phyloP scores from a whole-genome alignment of 345 rosid species.

The Eucalyptus pauciflora region DNA sequence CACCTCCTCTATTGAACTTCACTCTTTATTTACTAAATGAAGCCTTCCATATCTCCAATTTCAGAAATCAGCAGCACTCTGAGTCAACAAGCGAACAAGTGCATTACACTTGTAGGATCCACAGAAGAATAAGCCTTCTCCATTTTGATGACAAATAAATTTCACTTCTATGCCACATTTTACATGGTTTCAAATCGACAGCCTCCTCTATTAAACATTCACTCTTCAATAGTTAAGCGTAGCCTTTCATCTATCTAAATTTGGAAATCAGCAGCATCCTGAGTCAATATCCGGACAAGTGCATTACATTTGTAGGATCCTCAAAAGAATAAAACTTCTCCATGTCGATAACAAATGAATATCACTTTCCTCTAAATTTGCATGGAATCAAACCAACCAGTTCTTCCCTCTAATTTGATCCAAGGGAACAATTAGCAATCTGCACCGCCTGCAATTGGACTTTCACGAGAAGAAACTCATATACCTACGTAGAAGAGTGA shows the following conservation, averaged over 20 bases:
- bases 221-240: background rate
- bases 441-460: background rate
- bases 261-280: background rate
- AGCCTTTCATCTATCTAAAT: background rate
- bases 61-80: background rate
- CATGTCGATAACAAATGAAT: background rate
- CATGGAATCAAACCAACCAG: background rate
- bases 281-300: background rate
- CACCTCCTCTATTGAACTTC: background rate
- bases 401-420: background rate
- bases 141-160: background rate
- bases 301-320: background rate
- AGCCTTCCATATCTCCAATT: background rate
- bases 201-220: background rate
- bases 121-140: background rate
- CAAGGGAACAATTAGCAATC: background rate
- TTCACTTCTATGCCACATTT: background rate
- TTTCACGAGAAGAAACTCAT: background rate
- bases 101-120: background rate
- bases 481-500: background rate
- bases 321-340: background rate
- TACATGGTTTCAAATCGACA: background rate
- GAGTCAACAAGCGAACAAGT: background rate
- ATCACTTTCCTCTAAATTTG: background rate
- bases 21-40: background rate